phyloP scores from a whole-genome alignment of 805 yeast genomes.

The Candida schatavii region DNA sequence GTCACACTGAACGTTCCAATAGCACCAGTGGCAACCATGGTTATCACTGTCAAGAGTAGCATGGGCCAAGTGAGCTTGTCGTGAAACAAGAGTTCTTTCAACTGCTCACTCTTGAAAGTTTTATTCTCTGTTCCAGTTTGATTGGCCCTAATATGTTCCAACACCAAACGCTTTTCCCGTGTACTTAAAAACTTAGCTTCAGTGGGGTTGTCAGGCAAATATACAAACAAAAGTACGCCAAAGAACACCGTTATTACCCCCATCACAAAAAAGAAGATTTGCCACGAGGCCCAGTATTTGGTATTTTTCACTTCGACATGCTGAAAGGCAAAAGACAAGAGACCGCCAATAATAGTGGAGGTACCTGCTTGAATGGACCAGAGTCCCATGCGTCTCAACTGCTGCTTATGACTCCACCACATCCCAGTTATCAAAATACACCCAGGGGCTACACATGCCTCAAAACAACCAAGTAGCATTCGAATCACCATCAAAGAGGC shows the following conservation, averaged over 20 bases:
- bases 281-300: conserved; percentile 49
- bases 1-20: conserved; percentile 53
- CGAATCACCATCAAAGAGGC: conserved; percentile 56
- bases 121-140: conserved; percentile 53
- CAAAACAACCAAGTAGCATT: conserved; percentile 52
- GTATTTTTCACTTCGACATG: conserved; percentile 33
- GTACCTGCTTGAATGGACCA: conserved; percentile 61
- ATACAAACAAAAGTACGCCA: conserved; percentile 42
- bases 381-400: conserved; percentile 49
- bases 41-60: conserved; percentile 41
- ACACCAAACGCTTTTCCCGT: conserved; percentile 38
- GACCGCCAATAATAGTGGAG: conserved; percentile 50
- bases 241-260: conserved; percentile 52
- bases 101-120: conserved; percentile 43
- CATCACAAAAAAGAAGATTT: conserved; percentile 54
- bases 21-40: conserved; percentile 51
- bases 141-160: conserved; percentile 45
- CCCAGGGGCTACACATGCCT: conserved; percentile 55
- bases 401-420: conserved; percentile 58
- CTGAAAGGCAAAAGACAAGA: conserved; percentile 50
- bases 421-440: conserved; percentile 56
- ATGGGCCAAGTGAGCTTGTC: conserved; percentile 53
- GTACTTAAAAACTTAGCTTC: conserved; percentile 35
- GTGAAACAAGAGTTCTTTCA: conserved; percentile 42
- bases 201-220: conserved; percentile 50